These are phyloP conservation scores for Blechomonas ayalai DNA, from an alignment of 208 protist species.

Conservation along the genomic window DNA sequence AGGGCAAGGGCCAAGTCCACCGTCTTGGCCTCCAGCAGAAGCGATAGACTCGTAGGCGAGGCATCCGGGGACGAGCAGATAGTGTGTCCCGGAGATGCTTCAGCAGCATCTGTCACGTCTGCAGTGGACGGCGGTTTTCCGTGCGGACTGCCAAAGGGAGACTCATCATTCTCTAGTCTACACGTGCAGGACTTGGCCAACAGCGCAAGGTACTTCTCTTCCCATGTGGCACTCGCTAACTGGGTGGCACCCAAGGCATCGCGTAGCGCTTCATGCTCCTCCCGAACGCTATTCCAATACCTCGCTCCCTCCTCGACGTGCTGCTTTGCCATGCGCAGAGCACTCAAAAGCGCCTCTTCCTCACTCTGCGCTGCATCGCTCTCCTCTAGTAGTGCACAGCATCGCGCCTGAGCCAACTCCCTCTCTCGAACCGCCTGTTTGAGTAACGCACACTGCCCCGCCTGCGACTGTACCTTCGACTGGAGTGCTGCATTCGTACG, in stretches of 20 bases:
- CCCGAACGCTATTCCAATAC: constrained; percentile 16
- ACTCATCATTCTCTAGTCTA: background rate
- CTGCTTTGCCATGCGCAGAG: constrained; percentile 4
- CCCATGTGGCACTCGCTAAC: constrained; percentile 16
- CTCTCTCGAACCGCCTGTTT: constrained; percentile 4
- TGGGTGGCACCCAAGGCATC: constrained; percentile 14
- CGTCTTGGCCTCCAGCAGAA: constrained; percentile 55
- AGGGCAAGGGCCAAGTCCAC: no score
- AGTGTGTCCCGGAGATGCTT: no score
- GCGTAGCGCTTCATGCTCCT: constrained; percentile 9
- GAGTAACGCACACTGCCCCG: constrained; percentile 1
- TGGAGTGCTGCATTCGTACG: constrained; percentile 9
- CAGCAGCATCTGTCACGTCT: no score
- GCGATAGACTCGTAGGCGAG: no score
- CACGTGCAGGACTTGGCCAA: background rate
- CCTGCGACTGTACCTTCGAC: constrained; percentile 1
- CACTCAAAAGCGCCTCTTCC: constrained; percentile 10
- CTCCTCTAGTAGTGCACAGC: no score
- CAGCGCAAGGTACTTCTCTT: constrained; percentile 5
- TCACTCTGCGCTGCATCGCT: no score
- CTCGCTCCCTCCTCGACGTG: constrained; percentile 10
- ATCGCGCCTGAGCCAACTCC: constrained; percentile 12
- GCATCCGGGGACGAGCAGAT: no score
- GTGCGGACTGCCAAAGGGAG: no score
- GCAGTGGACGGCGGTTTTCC: no score